phyloP scores from a whole-genome alignment of 306 rosid species.

The Lablab purpureus region DNA sequence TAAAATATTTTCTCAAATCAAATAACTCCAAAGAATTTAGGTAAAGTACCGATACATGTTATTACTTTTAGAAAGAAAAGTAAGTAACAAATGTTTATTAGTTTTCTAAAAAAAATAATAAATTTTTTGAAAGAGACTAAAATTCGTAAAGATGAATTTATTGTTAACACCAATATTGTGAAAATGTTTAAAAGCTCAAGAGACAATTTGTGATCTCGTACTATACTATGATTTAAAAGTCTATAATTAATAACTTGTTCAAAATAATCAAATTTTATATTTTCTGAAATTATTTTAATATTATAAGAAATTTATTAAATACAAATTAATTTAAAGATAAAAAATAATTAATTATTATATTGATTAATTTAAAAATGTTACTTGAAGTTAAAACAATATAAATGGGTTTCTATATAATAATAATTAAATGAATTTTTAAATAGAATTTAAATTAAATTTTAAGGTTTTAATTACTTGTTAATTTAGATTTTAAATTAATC shows the following conservation, averaged over 20 bases:
- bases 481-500: too few species aligned
- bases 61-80: background rate
- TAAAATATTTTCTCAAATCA: background rate
- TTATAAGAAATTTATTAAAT: too few species aligned
- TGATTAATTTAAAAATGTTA: too few species aligned
- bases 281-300: too few species aligned
- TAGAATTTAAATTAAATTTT: too few species aligned
- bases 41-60: background rate
- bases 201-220: background rate
- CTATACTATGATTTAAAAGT: background rate
- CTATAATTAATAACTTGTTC: background rate
- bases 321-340: too few species aligned
- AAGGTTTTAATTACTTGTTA: too few species aligned
- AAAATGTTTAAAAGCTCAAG: background rate
- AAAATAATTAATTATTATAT: too few species aligned
- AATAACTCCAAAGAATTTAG: background rate
- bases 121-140: background rate
- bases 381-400: too few species aligned
- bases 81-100: background rate
- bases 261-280: background rate
- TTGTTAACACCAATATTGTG: background rate
- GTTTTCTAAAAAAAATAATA: background rate
- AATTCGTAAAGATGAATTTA: background rate
- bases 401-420: too few species aligned
- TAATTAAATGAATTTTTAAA: too few species aligned